Percentiles rank a stretch among this genome's conserved stretches.
Evolutionary conservation across 1,139 yeast genomes (phyloP).

Genomic region (Yamadazyma taylorii): DNA sequence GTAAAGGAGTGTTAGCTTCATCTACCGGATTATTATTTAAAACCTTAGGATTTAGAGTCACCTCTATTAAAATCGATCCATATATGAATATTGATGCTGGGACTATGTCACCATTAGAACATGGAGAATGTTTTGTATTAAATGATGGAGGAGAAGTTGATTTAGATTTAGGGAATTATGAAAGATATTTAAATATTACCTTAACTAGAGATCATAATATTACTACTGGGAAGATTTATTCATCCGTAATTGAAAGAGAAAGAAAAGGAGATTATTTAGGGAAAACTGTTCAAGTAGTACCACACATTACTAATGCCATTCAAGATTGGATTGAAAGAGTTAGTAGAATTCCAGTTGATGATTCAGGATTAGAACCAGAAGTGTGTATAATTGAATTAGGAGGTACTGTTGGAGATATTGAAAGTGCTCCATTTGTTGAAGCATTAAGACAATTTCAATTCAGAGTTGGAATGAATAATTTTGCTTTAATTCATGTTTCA

Average conservation of each 20-base stretch:
- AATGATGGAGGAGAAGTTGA: slow-evolving; percentile 99
- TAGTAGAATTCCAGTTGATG: slow-evolving; percentile 88
- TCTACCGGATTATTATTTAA: slow-evolving; percentile 94
- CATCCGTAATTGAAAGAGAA: slow-evolving; percentile 90
- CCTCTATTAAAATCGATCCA: slow-evolving; percentile 97
- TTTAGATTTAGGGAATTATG: slow-evolving; percentile 96
- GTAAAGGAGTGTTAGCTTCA: slow-evolving; percentile 96
- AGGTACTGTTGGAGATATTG: slow-evolving; percentile 99
- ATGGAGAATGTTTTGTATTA: slow-evolving; percentile 96
- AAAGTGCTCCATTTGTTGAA: slow-evolving; percentile 97
- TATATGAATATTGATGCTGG: slow-evolving; percentile 99
- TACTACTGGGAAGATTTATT: slow-evolving; percentile 96
- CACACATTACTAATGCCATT: slow-evolving; percentile 94
- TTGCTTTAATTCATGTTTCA: slow-evolving; percentile 94
- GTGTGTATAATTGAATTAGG: slow-evolving; percentile 96
- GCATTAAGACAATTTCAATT: slow-evolving; percentile 98
- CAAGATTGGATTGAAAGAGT: slow-evolving; percentile 99
- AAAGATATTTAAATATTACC: slow-evolving; percentile 91
- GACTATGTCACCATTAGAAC: slow-evolving; percentile 98
- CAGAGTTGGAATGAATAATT: slow-evolving; percentile 90
- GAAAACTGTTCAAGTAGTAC: slow-evolving; percentile 99
- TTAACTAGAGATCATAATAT: slow-evolving; percentile 92
- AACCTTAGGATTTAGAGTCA: slow-evolving; percentile 90
- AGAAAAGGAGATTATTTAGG: slow-evolving; percentile 97
- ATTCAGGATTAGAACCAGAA: slow-evolving; percentile 84